phyloP scores from a whole-genome alignment of 2,329 filamentous ascomycete species.

The Colletotrichum coccodes region DNA sequence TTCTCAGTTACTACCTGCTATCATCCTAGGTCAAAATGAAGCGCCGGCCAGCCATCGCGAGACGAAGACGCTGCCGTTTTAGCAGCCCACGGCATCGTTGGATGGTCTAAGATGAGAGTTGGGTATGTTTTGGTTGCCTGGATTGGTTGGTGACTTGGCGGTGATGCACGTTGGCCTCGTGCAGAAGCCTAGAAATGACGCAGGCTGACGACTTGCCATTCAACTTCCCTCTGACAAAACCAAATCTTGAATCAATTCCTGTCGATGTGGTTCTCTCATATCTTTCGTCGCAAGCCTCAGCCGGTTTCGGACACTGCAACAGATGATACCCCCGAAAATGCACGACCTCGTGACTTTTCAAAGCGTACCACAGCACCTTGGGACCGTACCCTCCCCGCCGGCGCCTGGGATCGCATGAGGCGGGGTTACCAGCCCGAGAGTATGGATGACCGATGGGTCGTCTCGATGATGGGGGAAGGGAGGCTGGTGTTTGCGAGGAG shows the following conservation, averaged over 20 bases:
- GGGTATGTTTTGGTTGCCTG: not conserved
- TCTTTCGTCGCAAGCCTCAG: not conserved
- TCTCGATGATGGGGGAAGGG: not conserved
- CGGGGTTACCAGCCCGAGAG: slow-evolving; percentile 3
- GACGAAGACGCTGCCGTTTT: not conserved
- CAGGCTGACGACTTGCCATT: not conserved
- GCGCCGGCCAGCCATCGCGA: too few species aligned
- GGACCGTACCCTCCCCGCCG: not conserved
- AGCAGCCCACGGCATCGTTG: not conserved
- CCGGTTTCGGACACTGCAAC: not conserved
- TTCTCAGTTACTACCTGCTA: not conserved
- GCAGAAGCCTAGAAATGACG: not conserved
- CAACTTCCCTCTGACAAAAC: not conserved
- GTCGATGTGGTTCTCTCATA: not conserved
- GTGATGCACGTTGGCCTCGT: too few species aligned
- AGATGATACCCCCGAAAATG: not conserved
- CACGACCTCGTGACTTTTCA: not conserved
- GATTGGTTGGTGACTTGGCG: too few species aligned
- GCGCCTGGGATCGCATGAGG: slow-evolving; percentile 16
- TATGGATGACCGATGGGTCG: slow-evolving; percentile 13
- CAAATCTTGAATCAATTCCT: too few species aligned
- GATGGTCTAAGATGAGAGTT: not conserved
- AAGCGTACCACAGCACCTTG: not conserved
- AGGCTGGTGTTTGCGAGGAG: slow-evolving; percentile 10
- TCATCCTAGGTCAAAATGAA: not conserved